phyloP scores from a whole-genome alignment of 148 eudicot genomes.

The Heliamphora exappendiculata region DNA sequence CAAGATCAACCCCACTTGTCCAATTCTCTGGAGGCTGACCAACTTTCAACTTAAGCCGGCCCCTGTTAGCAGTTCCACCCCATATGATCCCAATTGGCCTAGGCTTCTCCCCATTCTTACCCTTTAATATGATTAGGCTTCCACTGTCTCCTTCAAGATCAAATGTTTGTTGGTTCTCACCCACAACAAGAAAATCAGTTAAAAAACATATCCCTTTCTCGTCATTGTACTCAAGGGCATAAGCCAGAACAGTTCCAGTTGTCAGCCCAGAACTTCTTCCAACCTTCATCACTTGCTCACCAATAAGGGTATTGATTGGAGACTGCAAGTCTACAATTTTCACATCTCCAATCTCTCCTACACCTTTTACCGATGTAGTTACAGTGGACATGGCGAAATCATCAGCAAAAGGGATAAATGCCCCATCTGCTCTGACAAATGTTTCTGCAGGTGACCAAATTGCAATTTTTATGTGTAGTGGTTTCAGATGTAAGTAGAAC shows the following conservation, averaged over 20 bases:
- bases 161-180: conserved; percentile 91
- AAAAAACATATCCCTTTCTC: conserved; percentile 94
- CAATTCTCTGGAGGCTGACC: conserved; percentile 95
- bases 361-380: conserved; percentile 80
- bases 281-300: conserved; percentile 91
- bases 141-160: conserved; percentile 99
- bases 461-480: not conserved
- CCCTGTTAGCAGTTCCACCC: conserved; percentile 99
- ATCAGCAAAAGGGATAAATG: conserved; percentile 89
- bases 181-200: conserved; percentile 95
- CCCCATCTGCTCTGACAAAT: conserved; percentile 98
- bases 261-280: conserved; percentile 98
- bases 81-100: conserved; percentile 91
- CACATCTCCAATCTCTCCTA: conserved; percentile 85
- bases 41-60: conserved; percentile 85
- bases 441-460: conserved; percentile 60
- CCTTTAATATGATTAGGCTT: conserved; percentile 72
- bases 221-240: conserved; percentile 95
- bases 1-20: conserved; percentile 98
- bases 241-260: conserved; percentile 76
- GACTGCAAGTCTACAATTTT: conserved; percentile 80
- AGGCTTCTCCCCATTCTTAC: conserved; percentile 78
- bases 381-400: conserved; percentile 83
- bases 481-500: not conserved
- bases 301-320: conserved; percentile 69